A percentile compares a stretch with the other conserved stretches of the same genome.
Conservation (phyloP, 371 early-diverging fungal genomes). For the Lichtheimia ornata region DNA sequence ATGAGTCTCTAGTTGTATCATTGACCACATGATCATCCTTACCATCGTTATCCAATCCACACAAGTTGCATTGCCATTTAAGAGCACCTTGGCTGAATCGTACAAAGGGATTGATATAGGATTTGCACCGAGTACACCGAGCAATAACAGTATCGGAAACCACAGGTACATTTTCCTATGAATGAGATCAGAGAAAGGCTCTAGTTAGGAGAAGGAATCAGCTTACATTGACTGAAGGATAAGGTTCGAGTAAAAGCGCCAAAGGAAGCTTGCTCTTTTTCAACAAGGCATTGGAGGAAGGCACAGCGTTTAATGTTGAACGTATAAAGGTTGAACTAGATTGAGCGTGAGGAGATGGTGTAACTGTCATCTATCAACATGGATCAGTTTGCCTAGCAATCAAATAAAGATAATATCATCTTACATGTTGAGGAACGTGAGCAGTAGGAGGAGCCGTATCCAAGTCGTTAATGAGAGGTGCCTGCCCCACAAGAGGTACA, state of each 20-base stretch:
- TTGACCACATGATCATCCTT: neutral
- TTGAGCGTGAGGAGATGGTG: constrained; percentile 43
- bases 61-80: constrained; percentile 87
- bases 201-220: too few relatives aligned
- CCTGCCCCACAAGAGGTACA: constrained; percentile 52
- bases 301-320: constrained; percentile 76
- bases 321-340: constrained; percentile 63
- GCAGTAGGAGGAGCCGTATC: constrained; percentile 40
- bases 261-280: constrained; percentile 78
- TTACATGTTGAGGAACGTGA: constrained; percentile 45
- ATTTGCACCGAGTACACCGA: constrained; percentile 83
- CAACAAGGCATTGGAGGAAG: constrained; percentile 61
- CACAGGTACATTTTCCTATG: constrained; percentile 63
- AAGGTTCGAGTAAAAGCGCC: constrained; percentile 74
- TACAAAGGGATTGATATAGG: constrained; percentile 89
- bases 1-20: constrained; percentile 20
- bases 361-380: constrained; percentile 38
- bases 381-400: too few relatives aligned
- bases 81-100: constrained; percentile 77
- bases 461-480: constrained; percentile 50
- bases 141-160: constrained; percentile 71
- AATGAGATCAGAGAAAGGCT: neutral
- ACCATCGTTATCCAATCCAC: constrained; percentile 79
- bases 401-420: neutral
- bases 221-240: constrained; percentile 49